A percentile compares a stretch with the other conserved stretches of the same genome.
phyloP scores from a whole-genome alignment of 441 rosid genomes.

The Pelargonium cotyledonis region DNA sequence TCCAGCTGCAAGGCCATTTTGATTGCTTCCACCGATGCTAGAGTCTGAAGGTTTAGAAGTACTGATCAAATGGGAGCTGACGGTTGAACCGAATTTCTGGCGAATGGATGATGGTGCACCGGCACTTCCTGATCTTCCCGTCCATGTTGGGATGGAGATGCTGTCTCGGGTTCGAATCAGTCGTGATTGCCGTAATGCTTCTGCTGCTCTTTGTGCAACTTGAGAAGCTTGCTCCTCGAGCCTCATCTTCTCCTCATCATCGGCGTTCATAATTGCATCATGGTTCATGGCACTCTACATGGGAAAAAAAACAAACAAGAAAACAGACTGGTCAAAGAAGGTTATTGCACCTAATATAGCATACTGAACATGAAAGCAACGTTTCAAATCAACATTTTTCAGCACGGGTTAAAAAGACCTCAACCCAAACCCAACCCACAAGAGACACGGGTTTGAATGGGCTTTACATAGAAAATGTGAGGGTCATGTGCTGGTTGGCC shows the following conservation, averaged over 20 bases:
- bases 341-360: neutral
- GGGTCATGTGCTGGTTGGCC: no score
- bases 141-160: conserved; percentile 87
- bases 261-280: conserved; percentile 68
- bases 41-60: conserved; percentile 28
- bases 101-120: conserved; percentile 76
- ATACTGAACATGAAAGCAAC: no score
- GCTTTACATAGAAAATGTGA: no score
- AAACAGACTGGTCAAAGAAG: neutral
- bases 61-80: conserved; percentile 42
- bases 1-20: conserved; percentile 57
- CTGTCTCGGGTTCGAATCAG: conserved; percentile 71
- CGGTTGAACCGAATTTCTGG: conserved; percentile 66
- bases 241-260: conserved; percentile 69
- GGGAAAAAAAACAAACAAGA: neutral
- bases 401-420: no score
- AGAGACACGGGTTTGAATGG: no score
- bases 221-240: conserved; percentile 87
- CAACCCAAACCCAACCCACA: no score
- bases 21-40: conserved; percentile 28
- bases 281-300: conserved; percentile 82
- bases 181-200: conserved; percentile 81
- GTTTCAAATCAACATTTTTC: no score
- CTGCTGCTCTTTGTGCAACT: conserved; percentile 88
- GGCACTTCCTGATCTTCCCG: conserved; percentile 84